Evolutionary conservation across 345 rosid genomes (phyloP).

Genomic region (Ceriops tagal): DNA sequence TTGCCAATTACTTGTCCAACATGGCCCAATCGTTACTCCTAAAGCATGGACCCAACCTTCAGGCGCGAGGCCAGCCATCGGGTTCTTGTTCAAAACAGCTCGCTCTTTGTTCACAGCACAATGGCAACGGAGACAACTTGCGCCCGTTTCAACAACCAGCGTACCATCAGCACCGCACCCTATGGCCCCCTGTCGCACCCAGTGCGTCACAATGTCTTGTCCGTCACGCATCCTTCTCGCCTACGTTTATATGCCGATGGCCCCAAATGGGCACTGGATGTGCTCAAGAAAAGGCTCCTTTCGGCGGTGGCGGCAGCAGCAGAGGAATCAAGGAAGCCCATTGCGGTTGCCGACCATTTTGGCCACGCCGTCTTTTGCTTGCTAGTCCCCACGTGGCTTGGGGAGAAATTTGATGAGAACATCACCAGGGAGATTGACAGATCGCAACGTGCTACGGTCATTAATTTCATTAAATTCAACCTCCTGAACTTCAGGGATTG

Average conservation of each 20-base stretch:
- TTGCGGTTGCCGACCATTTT: slow-evolving; percentile 9
- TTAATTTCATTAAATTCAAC: slow-evolving; percentile 11
- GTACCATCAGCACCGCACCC: slow-evolving; percentile 6
- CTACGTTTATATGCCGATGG: slow-evolving; percentile 1
- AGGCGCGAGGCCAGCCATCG: slow-evolving; percentile 8
- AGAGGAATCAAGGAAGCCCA: not conserved
- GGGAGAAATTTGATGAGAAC: slow-evolving; percentile 12
- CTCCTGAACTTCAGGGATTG: not conserved
- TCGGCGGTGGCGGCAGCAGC: not conserved
- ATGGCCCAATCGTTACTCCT: slow-evolving; percentile 14
- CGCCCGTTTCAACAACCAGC: not conserved
- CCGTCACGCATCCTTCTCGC: not conserved
- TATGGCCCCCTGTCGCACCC: slow-evolving; percentile 3
- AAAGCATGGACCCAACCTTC: slow-evolving; percentile 7
- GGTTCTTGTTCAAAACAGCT: not conserved
- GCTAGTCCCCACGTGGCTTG: slow-evolving; percentile 5
- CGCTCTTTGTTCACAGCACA: slow-evolving; percentile 8
- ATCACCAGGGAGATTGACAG: not conserved
- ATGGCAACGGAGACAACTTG: slow-evolving; percentile 6
- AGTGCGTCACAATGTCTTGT: slow-evolving; percentile 4
- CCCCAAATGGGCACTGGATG: slow-evolving; percentile 2
- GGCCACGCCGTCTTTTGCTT: slow-evolving; percentile 8
- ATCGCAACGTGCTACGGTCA: slow-evolving; percentile 6
- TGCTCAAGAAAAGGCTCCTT: not conserved
- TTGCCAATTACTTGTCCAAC: not conserved